These are phyloP conservation scores for Myxozyma vanderwaltii DNA, from an alignment of 805 yeast genomes.

Conservation along the genomic window DNA sequence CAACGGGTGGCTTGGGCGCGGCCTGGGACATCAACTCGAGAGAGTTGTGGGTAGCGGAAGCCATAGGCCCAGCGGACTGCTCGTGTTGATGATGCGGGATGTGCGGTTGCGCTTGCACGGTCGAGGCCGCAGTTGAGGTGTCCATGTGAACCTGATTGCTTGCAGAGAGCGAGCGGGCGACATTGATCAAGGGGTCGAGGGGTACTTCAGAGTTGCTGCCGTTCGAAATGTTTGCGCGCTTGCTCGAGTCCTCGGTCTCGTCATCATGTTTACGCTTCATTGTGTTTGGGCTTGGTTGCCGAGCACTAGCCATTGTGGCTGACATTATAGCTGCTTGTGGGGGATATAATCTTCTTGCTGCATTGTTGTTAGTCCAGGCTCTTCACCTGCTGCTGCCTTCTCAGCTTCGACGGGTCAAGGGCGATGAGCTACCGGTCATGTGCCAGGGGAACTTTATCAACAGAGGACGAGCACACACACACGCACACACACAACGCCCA, in stretches of 20 bases:
- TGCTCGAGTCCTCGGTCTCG: slow-evolving; percentile 11
- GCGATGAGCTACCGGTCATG: slow-evolving; percentile 18
- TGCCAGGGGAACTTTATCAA: slow-evolving; percentile 21
- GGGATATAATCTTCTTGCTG: background rate
- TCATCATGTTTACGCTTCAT: slow-evolving; percentile 20
- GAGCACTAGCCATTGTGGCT: slow-evolving; percentile 11
- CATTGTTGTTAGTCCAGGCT: background rate
- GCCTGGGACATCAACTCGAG: slow-evolving; percentile 6
- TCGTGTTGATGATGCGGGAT: slow-evolving; percentile 8
- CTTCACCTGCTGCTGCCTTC: background rate
- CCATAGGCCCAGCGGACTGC: slow-evolving; percentile 1
- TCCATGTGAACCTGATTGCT: slow-evolving; percentile 6
- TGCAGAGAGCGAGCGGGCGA: slow-evolving; percentile 14
- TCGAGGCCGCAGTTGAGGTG: slow-evolving; percentile 9
- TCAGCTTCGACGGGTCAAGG: background rate
- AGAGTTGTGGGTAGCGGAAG: slow-evolving; percentile 1
- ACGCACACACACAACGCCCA: background rate
- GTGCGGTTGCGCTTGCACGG: slow-evolving; percentile 28
- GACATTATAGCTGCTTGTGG: background rate
- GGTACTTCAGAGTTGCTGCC: slow-evolving; percentile 12
- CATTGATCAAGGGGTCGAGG: slow-evolving; percentile 23
- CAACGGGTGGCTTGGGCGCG: slow-evolving; percentile 60
- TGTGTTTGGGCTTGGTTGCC: slow-evolving; percentile 9
- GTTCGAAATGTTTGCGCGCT: background rate
- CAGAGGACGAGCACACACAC: background rate